Conservation (phyloP, 768 basidiomycete genomes). For the Trametes cingulata region DNA sequence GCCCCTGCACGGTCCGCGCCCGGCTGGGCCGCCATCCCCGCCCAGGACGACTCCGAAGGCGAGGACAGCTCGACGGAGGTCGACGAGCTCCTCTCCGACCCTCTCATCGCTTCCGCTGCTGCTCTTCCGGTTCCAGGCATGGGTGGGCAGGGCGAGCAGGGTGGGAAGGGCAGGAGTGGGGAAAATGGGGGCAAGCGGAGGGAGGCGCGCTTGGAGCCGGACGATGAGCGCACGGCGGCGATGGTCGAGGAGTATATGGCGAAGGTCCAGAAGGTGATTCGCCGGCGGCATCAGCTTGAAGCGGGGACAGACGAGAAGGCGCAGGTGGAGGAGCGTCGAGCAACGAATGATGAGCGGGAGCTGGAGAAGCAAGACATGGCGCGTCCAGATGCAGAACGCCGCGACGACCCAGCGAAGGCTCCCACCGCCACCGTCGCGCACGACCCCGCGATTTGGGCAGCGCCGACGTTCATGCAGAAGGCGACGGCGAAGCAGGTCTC, state of each 20-base stretch:
- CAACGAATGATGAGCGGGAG: neutral
- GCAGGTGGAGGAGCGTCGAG: neutral
- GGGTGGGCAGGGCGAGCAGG: neutral
- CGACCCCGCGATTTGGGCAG: slow-evolving; percentile 21
- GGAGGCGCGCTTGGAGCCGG: slow-evolving; percentile 13
- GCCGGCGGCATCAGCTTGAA: neutral
- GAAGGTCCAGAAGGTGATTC: neutral
- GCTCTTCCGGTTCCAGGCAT: neutral
- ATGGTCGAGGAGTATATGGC: slow-evolving; percentile 10
- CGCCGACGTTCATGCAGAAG: slow-evolving; percentile 22
- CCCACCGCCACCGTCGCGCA: too few species aligned
- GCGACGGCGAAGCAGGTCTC: neutral
- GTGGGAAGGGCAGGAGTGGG: neutral
- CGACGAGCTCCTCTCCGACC: slow-evolving; percentile 14
- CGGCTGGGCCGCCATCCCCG: slow-evolving; percentile 1
- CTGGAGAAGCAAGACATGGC: neutral
- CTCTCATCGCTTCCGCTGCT: neutral
- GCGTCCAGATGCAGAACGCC: neutral
- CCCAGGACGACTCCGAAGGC: neutral
- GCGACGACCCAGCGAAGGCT: too few species aligned
- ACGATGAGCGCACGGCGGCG: slow-evolving; percentile 21
- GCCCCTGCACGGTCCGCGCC: neutral
- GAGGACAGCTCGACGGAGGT: slow-evolving; percentile 10
- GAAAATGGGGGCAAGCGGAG: too few species aligned
- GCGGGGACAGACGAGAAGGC: neutral